Evolutionary conservation across 129 eudicot genomes (phyloP).

Genomic region (Centrapalus pauciflorus): DNA sequence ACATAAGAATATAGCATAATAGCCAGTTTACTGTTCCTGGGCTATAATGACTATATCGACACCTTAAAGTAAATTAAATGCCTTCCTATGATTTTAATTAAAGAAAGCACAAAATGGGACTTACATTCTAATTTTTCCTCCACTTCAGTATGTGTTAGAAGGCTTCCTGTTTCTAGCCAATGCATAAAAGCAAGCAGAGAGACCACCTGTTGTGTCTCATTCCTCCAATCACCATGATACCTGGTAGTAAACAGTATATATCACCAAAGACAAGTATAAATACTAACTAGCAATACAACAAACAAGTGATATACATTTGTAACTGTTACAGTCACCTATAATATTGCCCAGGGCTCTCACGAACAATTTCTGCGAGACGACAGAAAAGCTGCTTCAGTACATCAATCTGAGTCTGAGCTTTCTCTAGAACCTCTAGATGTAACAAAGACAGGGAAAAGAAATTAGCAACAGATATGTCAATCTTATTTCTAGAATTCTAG

Average conservation of each 20-base stretch:
- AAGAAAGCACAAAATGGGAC: slow-evolving; percentile 17
- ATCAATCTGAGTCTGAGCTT: slow-evolving; percentile 57
- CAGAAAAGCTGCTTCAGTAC: slow-evolving; percentile 51
- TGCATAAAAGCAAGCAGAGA: slow-evolving; percentile 77
- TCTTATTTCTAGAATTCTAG: neutral
- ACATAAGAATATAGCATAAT: neutral
- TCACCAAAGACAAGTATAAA: neutral
- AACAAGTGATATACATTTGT: neutral
- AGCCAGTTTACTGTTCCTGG: neutral
- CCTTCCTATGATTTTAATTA: neutral
- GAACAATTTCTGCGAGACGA: slow-evolving; percentile 59
- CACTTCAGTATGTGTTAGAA: slow-evolving; percentile 71
- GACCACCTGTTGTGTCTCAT: slow-evolving; percentile 75
- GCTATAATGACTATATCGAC: neutral
- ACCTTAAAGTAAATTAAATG: neutral
- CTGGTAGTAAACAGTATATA: slow-evolving; percentile 22
- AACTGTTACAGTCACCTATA: slow-evolving; percentile 51
- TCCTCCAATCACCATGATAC: slow-evolving; percentile 96
- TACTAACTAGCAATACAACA: neutral
- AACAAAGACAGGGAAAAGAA: neutral
- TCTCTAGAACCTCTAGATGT: slow-evolving; percentile 66
- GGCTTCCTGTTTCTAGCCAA: slow-evolving; percentile 85
- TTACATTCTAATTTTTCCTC: slow-evolving; percentile 76
- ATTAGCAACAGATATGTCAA: neutral
- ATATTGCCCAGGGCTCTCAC: slow-evolving; percentile 81